Evolutionary conservation across 176 grass and related monocot genomes (phyloP).

Genomic region (Neostapfia colusana): DNA sequence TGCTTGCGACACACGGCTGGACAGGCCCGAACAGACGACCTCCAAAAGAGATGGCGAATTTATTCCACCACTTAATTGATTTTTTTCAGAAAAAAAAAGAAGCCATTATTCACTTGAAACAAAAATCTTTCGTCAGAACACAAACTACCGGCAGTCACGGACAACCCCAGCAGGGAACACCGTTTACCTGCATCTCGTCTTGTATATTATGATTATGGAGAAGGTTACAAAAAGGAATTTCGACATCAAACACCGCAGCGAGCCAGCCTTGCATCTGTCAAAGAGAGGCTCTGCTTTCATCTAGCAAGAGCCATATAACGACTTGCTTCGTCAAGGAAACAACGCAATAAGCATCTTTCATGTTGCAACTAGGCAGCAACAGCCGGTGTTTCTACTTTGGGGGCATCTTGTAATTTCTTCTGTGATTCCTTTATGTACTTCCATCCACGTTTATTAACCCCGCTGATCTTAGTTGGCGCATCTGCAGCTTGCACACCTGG

Average conservation of each 20-base stretch:
- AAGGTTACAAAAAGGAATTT: background rate
- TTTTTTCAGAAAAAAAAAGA: background rate
- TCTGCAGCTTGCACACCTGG: conserved; percentile 54
- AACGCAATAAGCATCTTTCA: background rate
- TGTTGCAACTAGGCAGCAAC: conserved; percentile 29
- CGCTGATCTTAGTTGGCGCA: conserved; percentile 56
- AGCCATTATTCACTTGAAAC: background rate
- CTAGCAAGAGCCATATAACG: conserved; percentile 22
- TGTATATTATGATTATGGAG: background rate
- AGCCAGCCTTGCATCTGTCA: background rate
- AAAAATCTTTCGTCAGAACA: background rate
- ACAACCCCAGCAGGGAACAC: background rate
- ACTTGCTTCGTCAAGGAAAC: conserved; percentile 24
- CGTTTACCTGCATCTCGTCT: background rate
- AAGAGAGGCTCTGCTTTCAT: background rate
- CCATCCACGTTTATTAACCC: conserved; percentile 80
- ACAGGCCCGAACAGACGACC: background rate
- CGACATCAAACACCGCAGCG: background rate
- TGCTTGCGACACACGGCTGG: background rate
- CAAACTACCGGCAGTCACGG: background rate
- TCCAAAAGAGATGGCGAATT: background rate
- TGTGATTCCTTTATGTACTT: conserved; percentile 67
- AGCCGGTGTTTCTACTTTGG: conserved; percentile 31
- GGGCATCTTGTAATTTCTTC: conserved; percentile 44
- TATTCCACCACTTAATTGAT: background rate